A percentile compares a stretch with the other conserved stretches of the same genome.
These are phyloP conservation scores for Aquilaria yunnanensis DNA, from an alignment of 345 rosid genomes.

Conservation along the genomic window DNA sequence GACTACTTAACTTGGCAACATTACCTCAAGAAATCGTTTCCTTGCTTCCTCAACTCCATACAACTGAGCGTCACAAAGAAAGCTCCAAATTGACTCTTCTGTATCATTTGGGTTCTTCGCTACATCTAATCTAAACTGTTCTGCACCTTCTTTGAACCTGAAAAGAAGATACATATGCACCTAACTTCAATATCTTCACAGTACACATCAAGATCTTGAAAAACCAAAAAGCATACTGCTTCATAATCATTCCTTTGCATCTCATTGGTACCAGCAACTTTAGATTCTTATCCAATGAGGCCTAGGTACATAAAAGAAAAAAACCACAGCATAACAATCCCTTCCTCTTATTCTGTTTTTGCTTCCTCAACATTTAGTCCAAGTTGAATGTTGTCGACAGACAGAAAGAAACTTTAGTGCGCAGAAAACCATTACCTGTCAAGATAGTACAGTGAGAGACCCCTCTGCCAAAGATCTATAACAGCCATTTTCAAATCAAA, in stretches of 20 bases:
- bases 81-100: conserved; percentile 93
- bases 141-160: conserved; percentile 88
- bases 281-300: background rate
- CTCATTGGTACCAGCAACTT: too few species aligned
- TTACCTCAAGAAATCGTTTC: conserved; percentile 58
- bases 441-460: conserved; percentile 56
- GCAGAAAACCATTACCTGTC: conserved; percentile 37
- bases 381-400: too few species aligned
- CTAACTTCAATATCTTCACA: conserved; percentile 9
- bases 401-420: background rate
- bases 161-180: background rate
- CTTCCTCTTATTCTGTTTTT: background rate
- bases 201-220: background rate
- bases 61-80: conserved; percentile 71
- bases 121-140: conserved; percentile 90
- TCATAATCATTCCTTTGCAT: too few species aligned
- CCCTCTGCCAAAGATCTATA: conserved; percentile 70
- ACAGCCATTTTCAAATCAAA: background rate
- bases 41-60: conserved; percentile 65
- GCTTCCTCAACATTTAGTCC: too few species aligned
- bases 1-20: background rate
- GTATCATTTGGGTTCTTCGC: conserved; percentile 89
- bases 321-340: background rate
- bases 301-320: background rate
- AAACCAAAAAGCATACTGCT: background rate